A percentile compares a stretch with the other conserved stretches of the same genome.
These are phyloP conservation scores for Monosporascus sp. DNA, from an alignment of 2,329 filamentous ascomycete genomes.

Conservation along the genomic window DNA sequence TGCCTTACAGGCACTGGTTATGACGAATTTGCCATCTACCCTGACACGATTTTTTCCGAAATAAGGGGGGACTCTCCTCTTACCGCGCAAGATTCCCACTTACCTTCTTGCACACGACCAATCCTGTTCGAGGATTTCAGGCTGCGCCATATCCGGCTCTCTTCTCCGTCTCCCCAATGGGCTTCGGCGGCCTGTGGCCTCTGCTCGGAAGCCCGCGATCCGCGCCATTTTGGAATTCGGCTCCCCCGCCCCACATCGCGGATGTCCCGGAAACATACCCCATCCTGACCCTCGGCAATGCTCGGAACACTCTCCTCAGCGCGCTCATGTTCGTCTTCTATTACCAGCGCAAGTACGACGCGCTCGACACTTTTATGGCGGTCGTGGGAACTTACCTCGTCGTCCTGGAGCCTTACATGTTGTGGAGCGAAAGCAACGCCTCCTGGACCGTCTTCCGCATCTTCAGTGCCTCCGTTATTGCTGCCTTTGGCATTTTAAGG, in stretches of 20 bases:
- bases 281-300: slow-evolving; percentile 12
- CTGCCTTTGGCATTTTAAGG: slow-evolving; percentile 4
- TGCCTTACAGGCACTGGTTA: too few species aligned
- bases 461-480: slow-evolving; percentile 9
- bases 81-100: too few species aligned
- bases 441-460: slow-evolving; percentile 10
- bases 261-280: slow-evolving; percentile 12
- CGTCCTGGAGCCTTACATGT: slow-evolving; percentile 8
- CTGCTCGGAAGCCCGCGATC: slow-evolving; percentile 9
- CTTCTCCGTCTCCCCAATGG: slow-evolving; percentile 10
- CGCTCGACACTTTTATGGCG: slow-evolving; percentile 12
- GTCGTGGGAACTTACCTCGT: slow-evolving; percentile 9
- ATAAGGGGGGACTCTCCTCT: too few species aligned
- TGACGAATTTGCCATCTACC: too few species aligned
- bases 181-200: slow-evolving; percentile 10
- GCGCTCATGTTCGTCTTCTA: slow-evolving; percentile 17
- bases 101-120: background rate
- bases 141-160: slow-evolving; percentile 10
- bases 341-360: slow-evolving; percentile 10
- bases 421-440: slow-evolving; percentile 8
- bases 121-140: slow-evolving; percentile 10
- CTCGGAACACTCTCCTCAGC: slow-evolving; percentile 13
- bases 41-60: too few species aligned
- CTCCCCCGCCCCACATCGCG: slow-evolving; percentile 7
- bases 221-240: slow-evolving; percentile 13